These are phyloP conservation scores for Wallacemonas collosoma DNA, from an alignment of 208 protist genomes.

Conservation along the genomic window DNA sequence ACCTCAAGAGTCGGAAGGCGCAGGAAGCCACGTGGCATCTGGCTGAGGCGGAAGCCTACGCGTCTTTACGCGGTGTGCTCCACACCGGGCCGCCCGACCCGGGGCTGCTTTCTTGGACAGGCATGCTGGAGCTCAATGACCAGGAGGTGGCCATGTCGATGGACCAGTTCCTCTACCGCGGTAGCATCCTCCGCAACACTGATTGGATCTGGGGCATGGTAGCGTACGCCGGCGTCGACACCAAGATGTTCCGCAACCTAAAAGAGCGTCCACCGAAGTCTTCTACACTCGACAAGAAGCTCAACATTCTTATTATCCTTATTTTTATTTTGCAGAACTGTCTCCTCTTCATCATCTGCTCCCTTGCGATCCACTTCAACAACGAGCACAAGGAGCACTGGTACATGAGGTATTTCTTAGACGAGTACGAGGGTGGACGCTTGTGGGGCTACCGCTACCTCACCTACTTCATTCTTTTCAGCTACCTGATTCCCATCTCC, in stretches of 20 bases:
- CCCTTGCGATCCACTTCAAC: conserved; percentile 70
- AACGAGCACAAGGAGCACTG: conserved; percentile 45
- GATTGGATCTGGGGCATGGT: conserved; percentile 93
- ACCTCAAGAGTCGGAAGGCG: conserved; percentile 80
- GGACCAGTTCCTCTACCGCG: conserved; percentile 91
- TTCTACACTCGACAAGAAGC: conserved; percentile 86
- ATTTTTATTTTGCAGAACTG: conserved; percentile 79
- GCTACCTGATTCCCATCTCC: conserved; percentile 92
- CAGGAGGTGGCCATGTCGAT: conserved; percentile 61
- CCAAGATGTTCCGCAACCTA: conserved; percentile 92
- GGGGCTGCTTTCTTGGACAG: conserved; percentile 76
- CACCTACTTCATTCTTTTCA: conserved; percentile 91
- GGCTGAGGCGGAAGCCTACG: conserved; percentile 35
- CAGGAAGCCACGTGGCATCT: conserved; percentile 69
- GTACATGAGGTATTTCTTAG: conserved; percentile 70
- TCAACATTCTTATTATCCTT: conserved; percentile 83
- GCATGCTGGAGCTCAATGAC: conserved; percentile 58
- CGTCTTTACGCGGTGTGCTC: conserved; percentile 29
- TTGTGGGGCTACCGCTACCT: conserved; percentile 81
- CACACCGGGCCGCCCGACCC: conserved; percentile 72
- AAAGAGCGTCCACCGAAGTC: conserved; percentile 84
- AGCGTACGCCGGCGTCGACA: conserved; percentile 91
- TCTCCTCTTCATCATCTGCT: conserved; percentile 69
- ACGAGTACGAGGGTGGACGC: conserved; percentile 30
- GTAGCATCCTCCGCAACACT: conserved; percentile 91